Conservation (phyloP, 306 rosid species). For the Sophora flavescens region DNA sequence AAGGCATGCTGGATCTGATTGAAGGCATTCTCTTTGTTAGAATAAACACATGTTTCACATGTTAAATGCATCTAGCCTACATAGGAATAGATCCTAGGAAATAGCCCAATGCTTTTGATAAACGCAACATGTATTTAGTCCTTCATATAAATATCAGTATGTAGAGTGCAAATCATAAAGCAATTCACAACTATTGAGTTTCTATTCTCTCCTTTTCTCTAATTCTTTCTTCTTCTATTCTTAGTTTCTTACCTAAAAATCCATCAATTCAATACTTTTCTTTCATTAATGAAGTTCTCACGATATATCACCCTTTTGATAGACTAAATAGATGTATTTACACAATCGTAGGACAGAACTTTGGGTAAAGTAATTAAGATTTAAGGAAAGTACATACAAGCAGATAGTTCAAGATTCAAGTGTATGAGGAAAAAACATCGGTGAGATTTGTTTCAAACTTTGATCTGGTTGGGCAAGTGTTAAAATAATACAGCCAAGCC, state of each 20-base stretch:
- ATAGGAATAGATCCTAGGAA: too few species aligned
- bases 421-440: background rate
- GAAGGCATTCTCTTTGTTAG: slow-evolving; percentile 16
- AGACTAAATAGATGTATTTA: slow-evolving; percentile 30
- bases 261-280: too few species aligned
- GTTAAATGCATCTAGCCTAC: too few species aligned
- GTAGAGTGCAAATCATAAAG: too few species aligned
- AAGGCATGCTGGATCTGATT: slow-evolving; percentile 9
- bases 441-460: slow-evolving; percentile 36
- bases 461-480: slow-evolving; percentile 19
- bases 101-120: too few species aligned
- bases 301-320: slow-evolving; percentile 39
- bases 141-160: too few species aligned
- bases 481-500: slow-evolving; percentile 30
- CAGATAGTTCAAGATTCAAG: slow-evolving; percentile 22
- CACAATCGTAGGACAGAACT: slow-evolving; percentile 13
- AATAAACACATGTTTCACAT: background rate
- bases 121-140: too few species aligned
- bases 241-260: too few species aligned
- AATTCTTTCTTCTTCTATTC: too few species aligned
- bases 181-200: too few species aligned
- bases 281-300: slow-evolving; percentile 16
- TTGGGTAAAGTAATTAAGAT: slow-evolving; percentile 11
- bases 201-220: too few species aligned
- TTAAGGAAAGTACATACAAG: slow-evolving; percentile 1